Evolutionary conservation across 352 stramenopile species (phyloP).

Genomic region (Pythium diclinum): DNA sequence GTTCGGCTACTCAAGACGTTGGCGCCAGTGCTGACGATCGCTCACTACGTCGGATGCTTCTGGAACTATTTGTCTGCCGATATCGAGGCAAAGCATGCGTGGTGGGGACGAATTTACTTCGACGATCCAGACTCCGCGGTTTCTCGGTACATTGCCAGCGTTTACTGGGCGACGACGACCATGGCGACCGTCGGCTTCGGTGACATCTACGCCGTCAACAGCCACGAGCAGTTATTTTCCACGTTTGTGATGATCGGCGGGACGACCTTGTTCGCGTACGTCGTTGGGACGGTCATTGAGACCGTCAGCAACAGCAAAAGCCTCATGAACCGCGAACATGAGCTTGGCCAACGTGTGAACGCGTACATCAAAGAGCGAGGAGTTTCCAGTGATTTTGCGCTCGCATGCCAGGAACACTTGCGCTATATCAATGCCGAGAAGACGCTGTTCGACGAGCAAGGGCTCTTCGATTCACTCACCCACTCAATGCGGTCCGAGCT

Average conservation of each 20-base stretch:
- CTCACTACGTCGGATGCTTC: slow-evolving; percentile 80
- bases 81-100: slow-evolving; percentile 34
- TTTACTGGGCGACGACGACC: slow-evolving; percentile 85
- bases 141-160: slow-evolving; percentile 76
- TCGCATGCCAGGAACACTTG: slow-evolving; percentile 72
- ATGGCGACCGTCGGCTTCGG: slow-evolving; percentile 88
- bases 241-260: slow-evolving; percentile 83
- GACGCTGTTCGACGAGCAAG: slow-evolving; percentile 62
- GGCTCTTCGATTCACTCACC: slow-evolving; percentile 60
- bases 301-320: slow-evolving; percentile 79
- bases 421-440: slow-evolving; percentile 68
- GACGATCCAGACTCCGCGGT: slow-evolving; percentile 48
- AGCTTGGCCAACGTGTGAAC: slow-evolving; percentile 67
- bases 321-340: slow-evolving; percentile 67
- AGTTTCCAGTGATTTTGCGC: slow-evolving; percentile 62
- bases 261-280: slow-evolving; percentile 79
- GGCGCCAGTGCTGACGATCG: slow-evolving; percentile 60
- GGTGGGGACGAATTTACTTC: slow-evolving; percentile 57
- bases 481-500: slow-evolving; percentile 66
- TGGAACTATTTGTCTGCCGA: slow-evolving; percentile 81
- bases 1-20: slow-evolving; percentile 77
- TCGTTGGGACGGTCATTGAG: slow-evolving; percentile 79
- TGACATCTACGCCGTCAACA: slow-evolving; percentile 75
- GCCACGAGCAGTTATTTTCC: slow-evolving; percentile 65
- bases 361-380: slow-evolving; percentile 79